Conservation (phyloP, 1,284 basidiomycete genomes). For the Bothia castanella region DNA sequence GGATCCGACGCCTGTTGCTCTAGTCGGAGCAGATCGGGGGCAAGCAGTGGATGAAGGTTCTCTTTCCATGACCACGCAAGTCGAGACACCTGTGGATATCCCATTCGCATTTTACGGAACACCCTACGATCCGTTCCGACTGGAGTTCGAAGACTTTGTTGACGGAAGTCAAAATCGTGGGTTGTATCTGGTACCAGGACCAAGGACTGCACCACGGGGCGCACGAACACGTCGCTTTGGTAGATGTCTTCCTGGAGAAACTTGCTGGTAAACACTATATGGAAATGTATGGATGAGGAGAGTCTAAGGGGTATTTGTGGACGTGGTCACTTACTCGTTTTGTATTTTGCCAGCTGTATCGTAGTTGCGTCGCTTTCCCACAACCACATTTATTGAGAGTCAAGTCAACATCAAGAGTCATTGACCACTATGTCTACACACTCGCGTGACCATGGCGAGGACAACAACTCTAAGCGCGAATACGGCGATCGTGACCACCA, state of each 20-base stretch:
- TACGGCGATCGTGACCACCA: constrained; percentile 6
- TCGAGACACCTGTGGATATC: not conserved
- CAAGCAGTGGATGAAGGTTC: not conserved
- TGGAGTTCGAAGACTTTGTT: constrained; percentile 11
- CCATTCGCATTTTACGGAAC: constrained; percentile 2
- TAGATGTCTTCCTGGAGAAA: constrained; percentile 15
- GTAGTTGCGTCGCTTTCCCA: no score
- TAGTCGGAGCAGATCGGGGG: not conserved
- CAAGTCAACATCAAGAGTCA: not conserved
- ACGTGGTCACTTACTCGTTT: not conserved
- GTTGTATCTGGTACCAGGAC: constrained; percentile 13
- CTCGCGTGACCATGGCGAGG: constrained; percentile 18
- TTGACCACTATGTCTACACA: constrained; percentile 14
- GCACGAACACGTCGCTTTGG: constrained; percentile 20
- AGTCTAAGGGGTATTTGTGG: no score
- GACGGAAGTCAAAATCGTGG: constrained; percentile 1
- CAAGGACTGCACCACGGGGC: constrained; percentile 2
- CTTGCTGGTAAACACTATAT: constrained; percentile 10
- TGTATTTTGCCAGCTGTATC: no score
- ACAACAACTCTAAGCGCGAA: constrained; percentile 14
- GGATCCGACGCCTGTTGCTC: constrained; percentile 18
- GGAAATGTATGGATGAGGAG: not conserved
- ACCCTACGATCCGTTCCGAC: constrained; percentile 22
- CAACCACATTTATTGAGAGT: no score
- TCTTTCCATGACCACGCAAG: not conserved